Evolutionary conservation across 2,329 filamentous ascomycete genomes (phyloP).

Genomic region (Trichoderma sp.): DNA sequence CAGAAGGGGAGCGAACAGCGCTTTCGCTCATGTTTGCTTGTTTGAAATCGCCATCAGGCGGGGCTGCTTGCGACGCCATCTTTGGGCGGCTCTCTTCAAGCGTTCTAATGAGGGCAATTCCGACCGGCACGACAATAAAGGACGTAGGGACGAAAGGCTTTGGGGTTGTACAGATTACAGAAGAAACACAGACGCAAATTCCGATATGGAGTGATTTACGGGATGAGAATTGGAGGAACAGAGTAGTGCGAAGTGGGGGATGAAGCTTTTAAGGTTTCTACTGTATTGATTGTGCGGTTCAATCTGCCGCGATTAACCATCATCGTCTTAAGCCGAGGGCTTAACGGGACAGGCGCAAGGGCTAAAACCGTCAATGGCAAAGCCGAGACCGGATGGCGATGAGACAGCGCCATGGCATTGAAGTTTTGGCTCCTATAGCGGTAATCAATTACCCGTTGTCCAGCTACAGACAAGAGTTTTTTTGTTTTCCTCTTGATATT

Average conservation of each 20-base stretch:
- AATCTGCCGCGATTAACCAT: conserved; percentile 10
- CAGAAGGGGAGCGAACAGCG: background rate
- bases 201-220: background rate
- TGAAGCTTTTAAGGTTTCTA: background rate
- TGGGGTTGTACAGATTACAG: background rate
- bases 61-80: conserved; percentile 11
- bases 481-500: too few relatives aligned
- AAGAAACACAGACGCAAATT: background rate
- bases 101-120: conserved; percentile 7
- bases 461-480: background rate
- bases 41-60: conserved; percentile 16
- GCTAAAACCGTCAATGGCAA: background rate
- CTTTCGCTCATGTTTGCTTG: background rate
- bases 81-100: background rate
- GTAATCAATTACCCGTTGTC: background rate
- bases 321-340: conserved; percentile 12
- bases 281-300: background rate
- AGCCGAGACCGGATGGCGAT: conserved; percentile 11
- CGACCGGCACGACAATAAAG: conserved; percentile 17
- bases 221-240: background rate
- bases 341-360: background rate
- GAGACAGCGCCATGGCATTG: background rate
- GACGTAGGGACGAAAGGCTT: background rate
- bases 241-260: background rate
- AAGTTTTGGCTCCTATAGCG: background rate